Conservation (phyloP, 2,329 filamentous ascomycete species). For the Penicillium decumbens region DNA sequence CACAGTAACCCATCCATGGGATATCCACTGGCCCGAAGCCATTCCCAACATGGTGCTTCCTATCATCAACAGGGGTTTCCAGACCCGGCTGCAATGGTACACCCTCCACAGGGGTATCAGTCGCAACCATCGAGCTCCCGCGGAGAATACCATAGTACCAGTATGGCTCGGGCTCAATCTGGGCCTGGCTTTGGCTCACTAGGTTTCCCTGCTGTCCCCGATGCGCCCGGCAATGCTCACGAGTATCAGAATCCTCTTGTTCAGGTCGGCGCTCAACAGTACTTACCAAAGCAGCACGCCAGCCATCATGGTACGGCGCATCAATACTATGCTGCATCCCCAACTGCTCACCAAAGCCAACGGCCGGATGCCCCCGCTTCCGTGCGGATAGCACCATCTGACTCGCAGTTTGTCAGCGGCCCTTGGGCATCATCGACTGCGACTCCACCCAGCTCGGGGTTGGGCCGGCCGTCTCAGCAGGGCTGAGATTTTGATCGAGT, state of each 20-base stretch:
- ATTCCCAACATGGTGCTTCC: conserved; percentile 7
- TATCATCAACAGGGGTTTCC: neutral
- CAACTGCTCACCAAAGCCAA: conserved; percentile 1
- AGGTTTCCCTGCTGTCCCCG: neutral
- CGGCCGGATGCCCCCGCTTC: neutral
- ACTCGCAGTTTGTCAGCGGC: conserved; percentile 31
- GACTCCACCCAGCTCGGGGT: conserved; percentile 10
- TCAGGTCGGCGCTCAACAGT: conserved; percentile 10
- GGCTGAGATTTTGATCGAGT: neutral
- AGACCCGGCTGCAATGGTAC: neutral
- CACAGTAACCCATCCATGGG: neutral
- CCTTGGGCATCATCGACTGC: conserved; percentile 23
- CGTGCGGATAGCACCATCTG: conserved; percentile 13
- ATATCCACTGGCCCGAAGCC: conserved; percentile 6
- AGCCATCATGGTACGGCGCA: neutral
- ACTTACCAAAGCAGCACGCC: conserved; percentile 6
- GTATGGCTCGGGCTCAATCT: conserved; percentile 10
- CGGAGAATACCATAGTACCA: conserved; percentile 10
- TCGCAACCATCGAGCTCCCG: conserved; percentile 5
- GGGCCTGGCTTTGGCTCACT: conserved; percentile 1
- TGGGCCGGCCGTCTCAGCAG: neutral
- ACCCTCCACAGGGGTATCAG: neutral
- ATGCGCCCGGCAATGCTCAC: neutral
- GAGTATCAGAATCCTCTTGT: conserved; percentile 13
- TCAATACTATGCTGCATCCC: neutral